Base-by-base conservation (phyloP, 2,329 filamentous ascomycete species). In the Acrocalymma vagum region DNA sequence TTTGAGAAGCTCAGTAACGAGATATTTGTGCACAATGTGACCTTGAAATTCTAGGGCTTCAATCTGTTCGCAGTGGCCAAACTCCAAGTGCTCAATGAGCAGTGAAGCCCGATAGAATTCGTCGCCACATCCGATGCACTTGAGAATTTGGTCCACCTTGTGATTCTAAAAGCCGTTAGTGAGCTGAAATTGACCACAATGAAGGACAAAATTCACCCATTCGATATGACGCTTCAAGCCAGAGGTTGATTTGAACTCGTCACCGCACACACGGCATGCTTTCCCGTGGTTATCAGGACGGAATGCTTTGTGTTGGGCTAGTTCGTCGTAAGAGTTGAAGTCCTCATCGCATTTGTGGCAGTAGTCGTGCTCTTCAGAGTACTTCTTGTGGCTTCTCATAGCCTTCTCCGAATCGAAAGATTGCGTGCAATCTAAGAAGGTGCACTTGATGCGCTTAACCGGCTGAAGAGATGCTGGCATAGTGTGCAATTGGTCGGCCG, bases 51-150 rank as follows among this genome's bases (percentile, higher is more conserved):
- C 65, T 1, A 59, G 43, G 1, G 66, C 50, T 2, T 48, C 53
- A 45, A 83, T 77, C 3, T 60, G 62, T 0, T 48, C 31, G 55
- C 82, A 85, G 23, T 76, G 60, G 14, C 75, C 75, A 8, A 71
- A 67, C 52, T 85, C 81, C 14, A 84, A 72, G 50, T 85, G 82
- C 11, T 65, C 63, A 41, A 84, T 75, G 25, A 83, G 62, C 5
- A 69, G 66, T 6, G 71, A 65, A 1, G 80, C 80, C 8, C 71
- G 70, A 9, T 62, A 65, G 60, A 82, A 85, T 3, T 67, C 56
- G 8, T 55, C 44, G 4, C 62, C 51, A 55, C 82, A 85, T 46
- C 81, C 83, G 4, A 71, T 60, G 55, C 82, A 85, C 4, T 59
- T 51, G 30, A 84, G 65, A 26, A 75, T 65, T 44, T 82, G 80